Percentiles rank a stretch among this genome's conserved stretches.
phyloP scores from a whole-genome alignment of 2,329 filamentous ascomycete species.

The Diaporthe destruens region DNA sequence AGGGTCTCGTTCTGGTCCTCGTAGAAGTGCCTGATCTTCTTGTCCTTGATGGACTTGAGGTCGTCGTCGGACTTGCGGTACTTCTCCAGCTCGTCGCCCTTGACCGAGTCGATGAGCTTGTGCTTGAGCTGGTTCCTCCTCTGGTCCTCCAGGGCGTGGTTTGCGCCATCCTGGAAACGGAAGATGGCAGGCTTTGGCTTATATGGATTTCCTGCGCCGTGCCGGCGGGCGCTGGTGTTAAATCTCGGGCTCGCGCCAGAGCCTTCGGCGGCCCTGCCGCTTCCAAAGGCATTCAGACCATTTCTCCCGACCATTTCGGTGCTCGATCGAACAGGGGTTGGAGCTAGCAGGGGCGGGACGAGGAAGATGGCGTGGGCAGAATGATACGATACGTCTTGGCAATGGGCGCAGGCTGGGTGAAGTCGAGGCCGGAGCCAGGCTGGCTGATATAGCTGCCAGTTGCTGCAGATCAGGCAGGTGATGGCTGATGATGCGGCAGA shows the following conservation, averaged over 20 bases:
- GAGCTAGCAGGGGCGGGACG: neutral
- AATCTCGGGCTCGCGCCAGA: neutral
- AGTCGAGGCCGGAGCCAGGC: neutral
- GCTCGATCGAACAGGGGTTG: too few species aligned
- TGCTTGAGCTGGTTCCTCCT: constrained; percentile 62
- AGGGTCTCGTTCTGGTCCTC: constrained; percentile 65
- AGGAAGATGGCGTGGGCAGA: neutral
- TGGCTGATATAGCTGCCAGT: neutral
- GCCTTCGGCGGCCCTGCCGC: neutral
- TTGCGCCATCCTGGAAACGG: constrained; percentile 61
- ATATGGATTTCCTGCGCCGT: constrained; percentile 18
- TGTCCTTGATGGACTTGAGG: constrained; percentile 64
- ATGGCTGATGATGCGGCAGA: constrained; percentile 25
- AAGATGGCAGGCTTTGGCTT: constrained; percentile 40
- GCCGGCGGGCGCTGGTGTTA: neutral
- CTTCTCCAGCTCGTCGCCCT: constrained; percentile 60
- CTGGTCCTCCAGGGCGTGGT: constrained; percentile 58
- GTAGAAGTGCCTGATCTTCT: constrained; percentile 67
- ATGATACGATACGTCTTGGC: constrained; percentile 17
- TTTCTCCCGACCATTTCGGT: constrained; percentile 39
- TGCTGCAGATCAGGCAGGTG: constrained; percentile 7
- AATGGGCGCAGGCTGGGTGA: neutral
- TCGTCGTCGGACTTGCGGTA: constrained; percentile 64
- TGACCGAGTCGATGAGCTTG: constrained; percentile 59
- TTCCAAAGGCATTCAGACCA: constrained; percentile 27